phyloP scores from a whole-genome alignment of 306 rosid species.

The Cicer cuneatum region DNA sequence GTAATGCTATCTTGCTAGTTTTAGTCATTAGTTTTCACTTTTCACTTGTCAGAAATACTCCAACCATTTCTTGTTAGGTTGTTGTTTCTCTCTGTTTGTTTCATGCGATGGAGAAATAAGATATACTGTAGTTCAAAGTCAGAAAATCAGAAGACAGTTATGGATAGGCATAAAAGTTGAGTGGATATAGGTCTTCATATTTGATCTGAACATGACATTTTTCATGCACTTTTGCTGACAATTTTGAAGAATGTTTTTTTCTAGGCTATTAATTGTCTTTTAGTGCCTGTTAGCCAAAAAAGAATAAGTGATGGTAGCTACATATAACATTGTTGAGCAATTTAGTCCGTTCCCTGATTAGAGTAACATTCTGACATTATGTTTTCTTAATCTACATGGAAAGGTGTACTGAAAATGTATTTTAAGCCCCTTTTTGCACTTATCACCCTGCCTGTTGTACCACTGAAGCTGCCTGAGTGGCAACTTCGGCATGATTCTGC shows the following conservation, averaged over 20 bases:
- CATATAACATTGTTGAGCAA: neutral
- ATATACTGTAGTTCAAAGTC: neutral
- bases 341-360: neutral
- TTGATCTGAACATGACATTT: neutral
- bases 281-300: neutral
- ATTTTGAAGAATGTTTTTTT: slow-evolving; percentile 1
- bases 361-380: slow-evolving; percentile 28
- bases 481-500: slow-evolving; percentile 1
- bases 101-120: neutral
- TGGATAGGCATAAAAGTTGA: neutral
- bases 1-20: neutral
- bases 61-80: neutral
- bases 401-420: neutral
- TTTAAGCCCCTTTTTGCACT: neutral
- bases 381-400: slow-evolving; percentile 1
- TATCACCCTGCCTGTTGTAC: neutral
- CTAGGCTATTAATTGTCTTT: neutral
- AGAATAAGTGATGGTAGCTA: neutral
- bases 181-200: neutral
- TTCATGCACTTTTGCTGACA: neutral
- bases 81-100: neutral
- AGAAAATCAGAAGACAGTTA: neutral
- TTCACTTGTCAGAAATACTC: neutral
- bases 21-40: slow-evolving; percentile 11
- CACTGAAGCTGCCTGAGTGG: neutral